Evolutionary conservation across 148 eudicot genomes (phyloP), one percentile per base, ranked within the genome.

Genomic region (Euryodendron excelsum): DNA sequence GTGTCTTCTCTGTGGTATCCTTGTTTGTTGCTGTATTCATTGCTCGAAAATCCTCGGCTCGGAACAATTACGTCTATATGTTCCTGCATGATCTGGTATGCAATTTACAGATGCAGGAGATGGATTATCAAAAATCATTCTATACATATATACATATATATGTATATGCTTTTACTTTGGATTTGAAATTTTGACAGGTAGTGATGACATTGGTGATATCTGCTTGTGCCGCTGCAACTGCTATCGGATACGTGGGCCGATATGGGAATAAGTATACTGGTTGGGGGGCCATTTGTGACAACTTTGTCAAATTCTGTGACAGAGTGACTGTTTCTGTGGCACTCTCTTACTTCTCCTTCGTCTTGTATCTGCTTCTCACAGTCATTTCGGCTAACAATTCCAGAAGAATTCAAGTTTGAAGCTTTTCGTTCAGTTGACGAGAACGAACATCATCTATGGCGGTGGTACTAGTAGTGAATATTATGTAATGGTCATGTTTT

Each of bases 61-160:
- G 87, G 3, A 82, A 79, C 23, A 18, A 74, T 63, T 85, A 76
- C 73, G 80, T 85, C 83, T 83, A 78, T 86, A 52, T 93, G 72
- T 91, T 93, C 86, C 27, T 93, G 47, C 90, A 88, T 86, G 97
- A 93, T 81, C 47, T 91, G 97, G 94, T 93, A 91, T n/a, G n/a
- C n/a, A n/a, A n/a, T n/a, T n/a, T n/a, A n/a, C n/a, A n/a, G n/a
- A n/a, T n/a, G n/a, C n/a, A n/a, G n/a, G n/a, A n/a, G n/a, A n/a
- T n/a, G n/a, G n/a, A n/a, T n/a, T n/a, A n/a, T n/a, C n/a, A n/a
- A n/a, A n/a, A n/a, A n/a, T n/a, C n/a, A n/a, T n/a, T 58, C 5
- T 52, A 12, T 20, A 10, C 18, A 47, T 58, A 30, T n/a, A 9
- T 50, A 36, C 3, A 41, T 4, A 41, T 41, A 41, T 41, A 41